A percentile compares a stretch with the other conserved stretches of the same genome.
Conservation (phyloP, 257 asterid species). For the Ligustrum vulgare region DNA sequence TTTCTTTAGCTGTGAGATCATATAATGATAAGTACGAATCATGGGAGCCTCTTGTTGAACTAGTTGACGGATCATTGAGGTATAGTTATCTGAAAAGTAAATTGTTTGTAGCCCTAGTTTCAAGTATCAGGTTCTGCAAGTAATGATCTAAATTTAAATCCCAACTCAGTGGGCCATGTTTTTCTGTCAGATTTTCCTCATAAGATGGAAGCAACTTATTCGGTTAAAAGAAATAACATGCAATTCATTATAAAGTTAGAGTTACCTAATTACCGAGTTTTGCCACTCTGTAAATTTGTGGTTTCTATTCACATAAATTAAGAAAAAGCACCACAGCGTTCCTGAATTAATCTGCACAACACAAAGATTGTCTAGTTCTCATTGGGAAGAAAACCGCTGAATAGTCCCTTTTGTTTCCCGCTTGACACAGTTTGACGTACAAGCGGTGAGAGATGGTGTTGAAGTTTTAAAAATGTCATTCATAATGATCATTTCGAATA, state of each 20-base stretch:
- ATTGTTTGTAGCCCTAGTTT: slow-evolving; percentile 4
- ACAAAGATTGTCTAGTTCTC: neutral
- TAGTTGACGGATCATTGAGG: slow-evolving; percentile 88
- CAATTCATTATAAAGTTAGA: neutral
- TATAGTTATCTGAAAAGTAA: slow-evolving; percentile 27
- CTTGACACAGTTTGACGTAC: too few species aligned
- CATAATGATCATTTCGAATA: neutral
- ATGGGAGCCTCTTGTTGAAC: slow-evolving; percentile 99
- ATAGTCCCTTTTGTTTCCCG: too few species aligned
- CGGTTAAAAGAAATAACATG: neutral
- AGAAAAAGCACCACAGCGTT: neutral
- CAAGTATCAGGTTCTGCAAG: slow-evolving; percentile 5
- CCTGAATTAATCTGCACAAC: neutral
- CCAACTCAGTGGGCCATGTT: neutral
- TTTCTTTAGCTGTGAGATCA: slow-evolving; percentile 81
- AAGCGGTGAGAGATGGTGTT: neutral
- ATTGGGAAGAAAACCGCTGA: too few species aligned
- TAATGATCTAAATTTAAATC: neutral
- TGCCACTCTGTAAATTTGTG: neutral
- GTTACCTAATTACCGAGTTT: neutral
- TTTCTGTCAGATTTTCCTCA: neutral
- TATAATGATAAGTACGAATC: slow-evolving; percentile 90
- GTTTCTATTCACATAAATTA: neutral
- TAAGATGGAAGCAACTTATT: neutral
- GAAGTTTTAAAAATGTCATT: neutral